Evolutionary conservation across 306 rosid species (phyloP).

Genomic region (Gastrolobium bilobum): DNA sequence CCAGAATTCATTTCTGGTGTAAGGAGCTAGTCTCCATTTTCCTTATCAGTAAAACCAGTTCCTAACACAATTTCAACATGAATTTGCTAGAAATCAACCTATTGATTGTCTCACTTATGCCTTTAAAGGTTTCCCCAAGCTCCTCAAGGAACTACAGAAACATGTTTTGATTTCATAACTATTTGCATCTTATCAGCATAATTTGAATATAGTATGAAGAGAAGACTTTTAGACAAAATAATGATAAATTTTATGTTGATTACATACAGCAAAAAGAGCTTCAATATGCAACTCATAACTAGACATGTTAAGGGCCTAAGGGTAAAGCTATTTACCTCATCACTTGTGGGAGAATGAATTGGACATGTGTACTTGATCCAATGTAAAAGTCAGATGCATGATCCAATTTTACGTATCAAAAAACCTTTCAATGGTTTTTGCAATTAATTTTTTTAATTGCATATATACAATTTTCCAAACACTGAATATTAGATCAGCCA

Average conservation of each 20-base stretch:
- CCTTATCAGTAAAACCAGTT: background rate
- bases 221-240: background rate
- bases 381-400: background rate
- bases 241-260: background rate
- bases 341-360: background rate
- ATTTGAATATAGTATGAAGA: background rate
- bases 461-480: background rate
- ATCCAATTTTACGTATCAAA: background rate
- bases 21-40: background rate
- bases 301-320: background rate
- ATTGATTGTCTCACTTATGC: background rate
- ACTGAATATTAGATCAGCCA: background rate
- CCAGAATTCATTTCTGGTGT: background rate
- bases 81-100: background rate
- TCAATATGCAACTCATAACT: background rate
- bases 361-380: background rate
- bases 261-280: background rate
- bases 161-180: background rate
- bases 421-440: background rate
- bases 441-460: background rate
- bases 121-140: background rate
- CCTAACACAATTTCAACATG: background rate
- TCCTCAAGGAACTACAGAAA: constrained; percentile 1
- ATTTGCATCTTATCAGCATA: background rate
- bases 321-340: background rate